These are phyloP conservation scores for Nicotiana sylvestris DNA, from an alignment of 257 asterid genomes.

Conservation along the genomic window DNA sequence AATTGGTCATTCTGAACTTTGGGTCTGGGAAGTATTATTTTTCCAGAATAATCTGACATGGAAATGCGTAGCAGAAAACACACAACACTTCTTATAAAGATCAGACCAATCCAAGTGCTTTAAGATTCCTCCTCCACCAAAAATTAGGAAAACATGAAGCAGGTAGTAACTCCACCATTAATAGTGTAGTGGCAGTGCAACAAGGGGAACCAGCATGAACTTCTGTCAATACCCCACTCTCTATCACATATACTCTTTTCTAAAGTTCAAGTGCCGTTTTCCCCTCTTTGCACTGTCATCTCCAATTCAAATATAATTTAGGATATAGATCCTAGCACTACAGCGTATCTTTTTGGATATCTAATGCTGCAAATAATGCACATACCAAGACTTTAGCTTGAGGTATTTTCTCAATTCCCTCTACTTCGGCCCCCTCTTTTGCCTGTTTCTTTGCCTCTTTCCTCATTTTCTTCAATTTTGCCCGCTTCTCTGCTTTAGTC, in stretches of 20 bases:
- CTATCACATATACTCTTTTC: slow-evolving; percentile 3
- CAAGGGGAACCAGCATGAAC: slow-evolving; percentile 2
- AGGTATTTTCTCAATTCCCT: slow-evolving; percentile 54
- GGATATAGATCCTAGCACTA: neutral
- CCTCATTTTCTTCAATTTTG: slow-evolving; percentile 63
- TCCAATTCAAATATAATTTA: neutral
- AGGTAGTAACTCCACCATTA: neutral
- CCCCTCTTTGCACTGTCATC: neutral
- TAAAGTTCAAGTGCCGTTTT: neutral
- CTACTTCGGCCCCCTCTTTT: slow-evolving; percentile 36
- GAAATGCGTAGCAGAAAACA: neutral
- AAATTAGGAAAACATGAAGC: neutral
- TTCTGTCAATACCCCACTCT: neutral
- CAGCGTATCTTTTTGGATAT: neutral
- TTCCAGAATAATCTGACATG: neutral
- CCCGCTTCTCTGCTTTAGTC: slow-evolving; percentile 76
- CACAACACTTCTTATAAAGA: neutral
- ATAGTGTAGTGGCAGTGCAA: neutral
- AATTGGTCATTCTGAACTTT: neutral
- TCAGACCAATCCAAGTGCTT: neutral
- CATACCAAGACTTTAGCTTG: slow-evolving; percentile 79
- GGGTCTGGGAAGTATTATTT: neutral
- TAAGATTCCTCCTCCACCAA: neutral
- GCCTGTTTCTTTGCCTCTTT: slow-evolving; percentile 84
- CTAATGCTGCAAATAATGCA: neutral